Percentiles rank a stretch among this genome's conserved stretches.
phyloP scores from a whole-genome alignment of 2,329 filamentous ascomycete genomes.

The Furcasterigmium furcatum region DNA sequence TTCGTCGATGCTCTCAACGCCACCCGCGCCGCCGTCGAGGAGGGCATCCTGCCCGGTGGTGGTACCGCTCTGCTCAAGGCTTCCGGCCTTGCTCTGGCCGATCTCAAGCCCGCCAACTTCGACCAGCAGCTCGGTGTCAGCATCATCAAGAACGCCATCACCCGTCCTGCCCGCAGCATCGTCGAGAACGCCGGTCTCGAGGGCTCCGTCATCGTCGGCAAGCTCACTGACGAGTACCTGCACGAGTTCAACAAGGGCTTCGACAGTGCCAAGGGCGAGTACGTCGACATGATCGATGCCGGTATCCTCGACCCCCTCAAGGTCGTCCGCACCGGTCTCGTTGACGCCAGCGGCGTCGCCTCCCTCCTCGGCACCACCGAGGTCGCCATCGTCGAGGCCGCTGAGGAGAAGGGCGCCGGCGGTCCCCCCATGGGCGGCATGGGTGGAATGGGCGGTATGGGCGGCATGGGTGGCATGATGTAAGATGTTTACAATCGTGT shows the following conservation, averaged over 20 bases:
- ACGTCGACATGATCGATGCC: slow-evolving; percentile 95
- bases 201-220: slow-evolving; percentile 94
- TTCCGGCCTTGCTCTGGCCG: slow-evolving; percentile 78
- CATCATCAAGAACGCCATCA: slow-evolving; percentile 98
- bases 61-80: slow-evolving; percentile 98
- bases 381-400: slow-evolving; percentile 94
- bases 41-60: slow-evolving; percentile 97
- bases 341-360: slow-evolving; percentile 93
- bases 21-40: slow-evolving; percentile 96
- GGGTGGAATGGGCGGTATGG: slow-evolving; percentile 65
- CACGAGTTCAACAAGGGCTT: slow-evolving; percentile 97
- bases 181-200: slow-evolving; percentile 97
- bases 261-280: slow-evolving; percentile 95
- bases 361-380: slow-evolving; percentile 97
- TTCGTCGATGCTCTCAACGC: slow-evolving; percentile 98
- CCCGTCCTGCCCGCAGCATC: slow-evolving; percentile 88
- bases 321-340: slow-evolving; percentile 94
- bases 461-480: slow-evolving; percentile 62
- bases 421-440: slow-evolving; percentile 61
- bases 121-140: slow-evolving; percentile 98
- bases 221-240: slow-evolving; percentile 92
- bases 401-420: slow-evolving; percentile 80
- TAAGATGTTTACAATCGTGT: slow-evolving; percentile 35
- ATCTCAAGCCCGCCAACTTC: slow-evolving; percentile 90
- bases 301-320: slow-evolving; percentile 99